Conservation (phyloP, 2,329 filamentous ascomycete species). For the Phialocephala subalpina region DNA sequence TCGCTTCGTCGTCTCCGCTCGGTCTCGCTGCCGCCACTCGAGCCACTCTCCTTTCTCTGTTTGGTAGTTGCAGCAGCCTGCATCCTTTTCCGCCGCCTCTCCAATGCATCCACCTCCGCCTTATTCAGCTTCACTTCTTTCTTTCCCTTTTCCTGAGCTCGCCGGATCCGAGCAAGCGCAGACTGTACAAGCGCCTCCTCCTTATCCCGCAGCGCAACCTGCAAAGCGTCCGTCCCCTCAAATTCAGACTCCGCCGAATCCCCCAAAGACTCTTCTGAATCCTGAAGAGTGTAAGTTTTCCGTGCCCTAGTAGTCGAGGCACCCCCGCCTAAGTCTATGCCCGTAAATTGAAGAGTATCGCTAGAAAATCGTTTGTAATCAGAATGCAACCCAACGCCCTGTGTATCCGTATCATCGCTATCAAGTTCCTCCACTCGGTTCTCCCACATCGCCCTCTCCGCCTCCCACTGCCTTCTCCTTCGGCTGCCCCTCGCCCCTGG, state of each 20-base stretch:
- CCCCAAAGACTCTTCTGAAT: conserved; percentile 31
- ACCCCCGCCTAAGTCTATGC: conserved; percentile 61
- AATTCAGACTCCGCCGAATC: conserved; percentile 58
- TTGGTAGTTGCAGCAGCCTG: conserved; percentile 39
- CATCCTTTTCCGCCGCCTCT: conserved; percentile 70
- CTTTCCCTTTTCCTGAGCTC: conserved; percentile 78
- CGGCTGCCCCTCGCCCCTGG: conserved; percentile 82
- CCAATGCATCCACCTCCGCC: conserved; percentile 82
- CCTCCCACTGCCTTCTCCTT: conserved; percentile 60
- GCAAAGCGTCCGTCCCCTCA: conserved; percentile 59
- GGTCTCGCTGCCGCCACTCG: conserved; percentile 37
- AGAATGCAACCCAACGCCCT: conserved; percentile 60
- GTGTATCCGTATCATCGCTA: conserved; percentile 62
- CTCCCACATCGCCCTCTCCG: conserved; percentile 58
- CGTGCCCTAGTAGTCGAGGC: conserved; percentile 37
- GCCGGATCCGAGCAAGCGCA: conserved; percentile 81
- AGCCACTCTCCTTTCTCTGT: conserved; percentile 35
- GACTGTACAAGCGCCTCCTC: conserved; percentile 81
- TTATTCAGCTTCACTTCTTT: conserved; percentile 81
- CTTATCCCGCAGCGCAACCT: conserved; percentile 66
- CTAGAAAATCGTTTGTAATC: conserved; percentile 61
- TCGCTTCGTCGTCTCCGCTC: conserved; percentile 40
- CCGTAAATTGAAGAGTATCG: conserved; percentile 68
- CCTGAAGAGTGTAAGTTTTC: conserved; percentile 36
- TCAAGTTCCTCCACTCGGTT: conserved; percentile 72